A percentile compares a stretch with the other conserved stretches of the same genome.
Evolutionary conservation across 2,329 filamentous ascomycete species (phyloP).

Genomic region (Exophiala sp.): DNA sequence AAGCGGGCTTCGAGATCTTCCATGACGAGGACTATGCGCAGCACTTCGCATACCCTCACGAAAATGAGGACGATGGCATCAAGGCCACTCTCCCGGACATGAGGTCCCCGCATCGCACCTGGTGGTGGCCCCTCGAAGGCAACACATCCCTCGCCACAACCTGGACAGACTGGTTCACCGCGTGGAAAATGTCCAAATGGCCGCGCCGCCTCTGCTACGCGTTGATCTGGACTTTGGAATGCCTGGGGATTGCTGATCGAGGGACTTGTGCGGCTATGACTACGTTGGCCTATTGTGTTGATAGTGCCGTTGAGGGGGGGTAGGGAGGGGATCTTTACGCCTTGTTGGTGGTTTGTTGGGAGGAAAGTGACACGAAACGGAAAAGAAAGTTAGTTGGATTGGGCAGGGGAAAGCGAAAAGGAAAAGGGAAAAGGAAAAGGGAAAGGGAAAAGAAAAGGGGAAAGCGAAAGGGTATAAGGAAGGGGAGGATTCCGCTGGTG

Average conservation of each 20-base stretch:
- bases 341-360: conserved; percentile 28
- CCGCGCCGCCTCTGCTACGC: conserved; percentile 10
- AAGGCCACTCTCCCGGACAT: background rate
- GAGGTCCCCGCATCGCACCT: conserved; percentile 14
- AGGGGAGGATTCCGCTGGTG: no score
- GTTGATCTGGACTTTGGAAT: conserved; percentile 20
- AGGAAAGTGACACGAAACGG: no score
- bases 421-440: no score
- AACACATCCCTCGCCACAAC: conserved; percentile 14
- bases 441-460: no score
- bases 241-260: conserved; percentile 19
- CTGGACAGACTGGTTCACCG: conserved; percentile 20
- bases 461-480: no score
- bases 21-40: conserved; percentile 30
- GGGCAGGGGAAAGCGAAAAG: no score
- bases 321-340: conserved; percentile 22
- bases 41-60: conserved; percentile 13
- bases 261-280: conserved; percentile 18
- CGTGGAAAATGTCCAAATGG: conserved; percentile 18
- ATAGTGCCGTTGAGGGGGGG: conserved; percentile 18
- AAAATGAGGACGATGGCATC: no score
- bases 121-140: conserved; percentile 28
- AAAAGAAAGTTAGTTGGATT: no score
- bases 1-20: conserved; percentile 29
- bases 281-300: conserved; percentile 21